Percentiles rank a stretch among this genome's conserved stretches.
Conservation (phyloP, 1,284 basidiomycete genomes). For the Melampsora larici-populina region DNA sequence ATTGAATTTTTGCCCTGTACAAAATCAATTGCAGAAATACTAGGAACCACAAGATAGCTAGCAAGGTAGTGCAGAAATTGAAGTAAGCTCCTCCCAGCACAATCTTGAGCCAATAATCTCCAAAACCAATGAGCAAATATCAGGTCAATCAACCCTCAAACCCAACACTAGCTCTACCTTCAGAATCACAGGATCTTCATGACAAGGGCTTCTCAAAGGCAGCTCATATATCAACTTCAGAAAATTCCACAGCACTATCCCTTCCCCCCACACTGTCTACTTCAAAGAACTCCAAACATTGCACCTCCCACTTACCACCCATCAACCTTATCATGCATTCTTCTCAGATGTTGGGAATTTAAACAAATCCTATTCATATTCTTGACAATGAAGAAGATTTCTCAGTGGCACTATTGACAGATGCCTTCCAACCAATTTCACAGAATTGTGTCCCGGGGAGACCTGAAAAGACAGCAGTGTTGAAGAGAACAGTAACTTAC, state of each 20-base stretch:
- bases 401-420: neutral
- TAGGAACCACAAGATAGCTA: conserved; percentile 14
- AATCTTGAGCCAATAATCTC: neutral
- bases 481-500: too few relatives aligned
- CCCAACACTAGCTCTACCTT: neutral
- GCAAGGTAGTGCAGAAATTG: too few relatives aligned
- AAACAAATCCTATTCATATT: conserved; percentile 25
- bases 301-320: too few relatives aligned
- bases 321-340: too few relatives aligned
- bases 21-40: conserved; percentile 1
- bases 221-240: too few relatives aligned
- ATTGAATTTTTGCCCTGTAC: neutral
- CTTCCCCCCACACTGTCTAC: neutral
- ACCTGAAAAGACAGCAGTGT: too few relatives aligned
- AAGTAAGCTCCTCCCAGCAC: conserved; percentile 5
- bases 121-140: neutral
- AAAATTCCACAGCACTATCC: neutral
- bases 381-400: conserved; percentile 17
- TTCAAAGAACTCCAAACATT: too few relatives aligned
- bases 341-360: too few relatives aligned
- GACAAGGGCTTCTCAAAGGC: too few relatives aligned
- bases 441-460: neutral
- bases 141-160: neutral
- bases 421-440: neutral
- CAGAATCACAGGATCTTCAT: too few relatives aligned